Percentiles rank a stretch among this genome's conserved stretches.
Evolutionary conservation across 2,329 filamentous ascomycete species (phyloP).

Genomic region (Periglandula ipomoeae): DNA sequence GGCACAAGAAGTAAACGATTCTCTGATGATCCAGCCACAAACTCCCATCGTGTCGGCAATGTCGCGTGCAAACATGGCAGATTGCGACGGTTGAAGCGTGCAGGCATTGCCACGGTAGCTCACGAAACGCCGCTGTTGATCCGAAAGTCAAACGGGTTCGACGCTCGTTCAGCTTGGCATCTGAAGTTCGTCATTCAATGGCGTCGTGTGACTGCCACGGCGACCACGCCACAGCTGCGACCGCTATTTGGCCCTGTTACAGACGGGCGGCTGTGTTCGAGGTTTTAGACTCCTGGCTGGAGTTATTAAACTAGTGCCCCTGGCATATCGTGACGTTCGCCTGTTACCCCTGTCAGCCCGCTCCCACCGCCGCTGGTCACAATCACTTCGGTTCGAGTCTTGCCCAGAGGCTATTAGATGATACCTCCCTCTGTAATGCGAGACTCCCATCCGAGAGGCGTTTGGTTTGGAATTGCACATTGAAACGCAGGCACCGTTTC

Average conservation of each 20-base stretch:
- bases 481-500: slow-evolving; percentile 18
- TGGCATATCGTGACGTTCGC: neutral
- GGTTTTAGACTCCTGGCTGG: neutral
- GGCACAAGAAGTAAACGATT: too few relatives aligned
- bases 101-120: neutral
- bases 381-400: neutral
- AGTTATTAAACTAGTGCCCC: neutral
- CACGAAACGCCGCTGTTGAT: neutral
- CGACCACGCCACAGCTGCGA: neutral
- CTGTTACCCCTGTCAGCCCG: neutral
- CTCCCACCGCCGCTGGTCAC: neutral
- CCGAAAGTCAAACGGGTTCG: neutral
- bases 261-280: neutral
- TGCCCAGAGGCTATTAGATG: neutral
- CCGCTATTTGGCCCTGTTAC: neutral
- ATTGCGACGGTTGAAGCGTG: neutral
- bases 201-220: neutral
- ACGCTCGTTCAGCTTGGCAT: too few relatives aligned
- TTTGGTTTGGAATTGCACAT: slow-evolving; percentile 23
- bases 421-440: too few relatives aligned
- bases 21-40: too few relatives aligned
- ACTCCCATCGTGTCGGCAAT: too few relatives aligned
- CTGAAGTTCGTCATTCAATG: neutral
- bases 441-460: slow-evolving; percentile 11
- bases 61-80: neutral